Conservation (phyloP, 2,329 filamentous ascomycete species). For the Aulographum hederae region DNA sequence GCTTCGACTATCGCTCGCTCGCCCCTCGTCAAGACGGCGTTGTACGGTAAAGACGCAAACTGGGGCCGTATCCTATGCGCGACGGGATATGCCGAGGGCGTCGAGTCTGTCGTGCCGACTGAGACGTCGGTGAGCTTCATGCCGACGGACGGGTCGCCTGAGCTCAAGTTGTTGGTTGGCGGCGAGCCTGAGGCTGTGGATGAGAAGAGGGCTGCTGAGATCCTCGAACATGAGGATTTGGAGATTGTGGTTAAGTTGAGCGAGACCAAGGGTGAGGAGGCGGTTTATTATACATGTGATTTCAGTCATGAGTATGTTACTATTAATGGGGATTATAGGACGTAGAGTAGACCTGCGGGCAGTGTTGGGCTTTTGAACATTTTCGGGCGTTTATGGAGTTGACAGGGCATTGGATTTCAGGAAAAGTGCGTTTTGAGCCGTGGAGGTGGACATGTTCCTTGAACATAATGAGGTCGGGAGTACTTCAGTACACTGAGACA, state of each 20-base stretch:
- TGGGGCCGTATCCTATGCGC: constrained; percentile 96
- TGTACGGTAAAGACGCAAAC: constrained; percentile 95
- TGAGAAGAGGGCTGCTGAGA: constrained; percentile 58
- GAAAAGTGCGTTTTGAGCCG: no score
- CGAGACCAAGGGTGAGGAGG: constrained; percentile 44
- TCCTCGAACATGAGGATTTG: constrained; percentile 56
- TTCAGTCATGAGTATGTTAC: constrained; percentile 69
- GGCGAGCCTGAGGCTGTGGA: constrained; percentile 68
- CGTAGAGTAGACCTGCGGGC: no score
- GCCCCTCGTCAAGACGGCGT: constrained; percentile 86
- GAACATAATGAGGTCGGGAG: no score
- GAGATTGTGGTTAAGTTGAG: constrained; percentile 62
- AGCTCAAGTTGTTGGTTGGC: constrained; percentile 58
- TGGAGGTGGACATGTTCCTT: no score
- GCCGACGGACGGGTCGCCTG: constrained; percentile 55
- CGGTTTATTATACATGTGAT: constrained; percentile 72
- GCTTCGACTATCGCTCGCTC: constrained; percentile 80
- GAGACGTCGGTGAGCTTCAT: constrained; percentile 65
- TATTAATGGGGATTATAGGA: constrained; percentile 50
- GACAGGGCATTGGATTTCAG: no score
- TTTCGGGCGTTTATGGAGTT: no score
- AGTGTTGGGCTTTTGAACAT: no score
- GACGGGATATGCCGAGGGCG: constrained; percentile 57
- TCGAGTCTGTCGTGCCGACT: constrained; percentile 43
- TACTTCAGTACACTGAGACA: no score